Evolutionary conservation across 176 grass and related monocot species (phyloP).

Genomic region (Lolium multiflorum): DNA sequence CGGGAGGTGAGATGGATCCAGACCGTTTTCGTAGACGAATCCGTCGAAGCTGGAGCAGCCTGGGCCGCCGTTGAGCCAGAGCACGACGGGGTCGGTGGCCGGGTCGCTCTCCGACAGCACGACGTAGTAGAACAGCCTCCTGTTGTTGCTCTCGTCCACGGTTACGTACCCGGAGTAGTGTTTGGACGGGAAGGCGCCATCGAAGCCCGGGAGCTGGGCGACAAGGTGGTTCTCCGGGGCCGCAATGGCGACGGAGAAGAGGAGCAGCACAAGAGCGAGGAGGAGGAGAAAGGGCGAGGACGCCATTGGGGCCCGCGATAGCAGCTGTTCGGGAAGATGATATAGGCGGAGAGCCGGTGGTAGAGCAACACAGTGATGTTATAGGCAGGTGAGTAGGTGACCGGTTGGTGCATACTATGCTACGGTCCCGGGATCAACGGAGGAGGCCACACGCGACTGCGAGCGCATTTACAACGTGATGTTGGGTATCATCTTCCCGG

Average conservation of each 20-base stretch:
- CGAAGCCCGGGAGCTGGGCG: slow-evolving; percentile 58
- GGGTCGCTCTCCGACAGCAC: slow-evolving; percentile 71
- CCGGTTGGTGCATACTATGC: too few relatives aligned
- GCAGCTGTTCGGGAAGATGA: not conserved
- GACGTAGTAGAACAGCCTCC: slow-evolving; percentile 86
- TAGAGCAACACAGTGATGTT: too few relatives aligned
- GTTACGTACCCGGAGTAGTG: slow-evolving; percentile 70
- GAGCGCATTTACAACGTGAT: too few relatives aligned
- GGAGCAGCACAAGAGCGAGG: not conserved
- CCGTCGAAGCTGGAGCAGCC: slow-evolving; percentile 94
- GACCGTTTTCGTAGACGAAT: slow-evolving; percentile 82
- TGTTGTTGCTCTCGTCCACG: slow-evolving; percentile 56
- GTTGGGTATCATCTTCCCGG: too few relatives aligned
- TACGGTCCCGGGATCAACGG: too few relatives aligned
- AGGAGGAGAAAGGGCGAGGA: not conserved
- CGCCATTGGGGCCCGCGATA: not conserved
- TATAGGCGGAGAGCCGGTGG: not conserved
- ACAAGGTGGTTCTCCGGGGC: slow-evolving; percentile 58
- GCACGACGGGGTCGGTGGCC: slow-evolving; percentile 71
- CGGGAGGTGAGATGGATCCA: not conserved
- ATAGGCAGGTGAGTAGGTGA: too few relatives aligned
- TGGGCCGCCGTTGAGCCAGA: slow-evolving; percentile 90
- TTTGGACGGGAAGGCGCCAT: slow-evolving; percentile 58
- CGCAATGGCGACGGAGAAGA: slow-evolving; percentile 18
- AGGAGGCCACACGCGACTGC: too few relatives aligned